These are phyloP conservation scores for Sporisorium reilianum DNA, from an alignment of 1,284 basidiomycete genomes.

Conservation along the genomic window DNA sequence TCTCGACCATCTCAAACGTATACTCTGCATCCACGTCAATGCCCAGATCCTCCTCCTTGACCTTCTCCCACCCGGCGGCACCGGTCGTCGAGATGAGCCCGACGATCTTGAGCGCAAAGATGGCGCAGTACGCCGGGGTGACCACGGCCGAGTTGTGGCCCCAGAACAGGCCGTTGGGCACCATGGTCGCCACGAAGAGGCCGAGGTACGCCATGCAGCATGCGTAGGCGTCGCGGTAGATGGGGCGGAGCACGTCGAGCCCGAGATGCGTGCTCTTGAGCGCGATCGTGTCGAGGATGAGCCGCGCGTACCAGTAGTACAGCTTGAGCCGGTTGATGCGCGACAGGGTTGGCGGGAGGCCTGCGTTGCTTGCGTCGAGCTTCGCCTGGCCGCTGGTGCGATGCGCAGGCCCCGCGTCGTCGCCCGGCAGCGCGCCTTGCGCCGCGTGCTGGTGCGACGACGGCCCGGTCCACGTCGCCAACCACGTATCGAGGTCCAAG, in stretches of 20 bases:
- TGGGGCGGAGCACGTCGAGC: conserved; percentile 28
- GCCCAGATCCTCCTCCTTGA: conserved; percentile 21
- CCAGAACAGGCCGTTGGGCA: conserved; percentile 45
- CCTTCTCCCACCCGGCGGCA: background rate
- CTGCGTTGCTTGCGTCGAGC: conserved; percentile 3
- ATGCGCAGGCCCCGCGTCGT: too few relatives aligned
- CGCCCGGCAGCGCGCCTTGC: background rate
- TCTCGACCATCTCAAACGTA: conserved; percentile 51
- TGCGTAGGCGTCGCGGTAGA: conserved; percentile 56
- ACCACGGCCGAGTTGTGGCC: conserved; percentile 54
- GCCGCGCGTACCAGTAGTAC: conserved; percentile 52
- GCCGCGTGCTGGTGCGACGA: conserved; percentile 22
- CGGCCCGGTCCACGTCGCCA: conserved; percentile 45
- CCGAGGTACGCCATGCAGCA: conserved; percentile 54
- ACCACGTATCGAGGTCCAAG: conserved; percentile 47
- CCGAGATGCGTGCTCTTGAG: conserved; percentile 47
- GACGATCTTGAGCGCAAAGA: conserved; percentile 54
- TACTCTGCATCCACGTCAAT: conserved; percentile 50
- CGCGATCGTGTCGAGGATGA: conserved; percentile 49
- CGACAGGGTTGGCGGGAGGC: conserved; percentile 27
- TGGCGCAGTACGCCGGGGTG: conserved; percentile 53
- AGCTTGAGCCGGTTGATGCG: conserved; percentile 38
- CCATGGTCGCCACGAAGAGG: conserved; percentile 52
- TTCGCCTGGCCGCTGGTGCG: conserved; percentile 1
- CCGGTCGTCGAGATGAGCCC: conserved; percentile 34